Evolutionary conservation across 257 asterid genomes (phyloP), one percentile per base, ranked within the genome.

Genomic region (Solanum bukasovii): DNA sequence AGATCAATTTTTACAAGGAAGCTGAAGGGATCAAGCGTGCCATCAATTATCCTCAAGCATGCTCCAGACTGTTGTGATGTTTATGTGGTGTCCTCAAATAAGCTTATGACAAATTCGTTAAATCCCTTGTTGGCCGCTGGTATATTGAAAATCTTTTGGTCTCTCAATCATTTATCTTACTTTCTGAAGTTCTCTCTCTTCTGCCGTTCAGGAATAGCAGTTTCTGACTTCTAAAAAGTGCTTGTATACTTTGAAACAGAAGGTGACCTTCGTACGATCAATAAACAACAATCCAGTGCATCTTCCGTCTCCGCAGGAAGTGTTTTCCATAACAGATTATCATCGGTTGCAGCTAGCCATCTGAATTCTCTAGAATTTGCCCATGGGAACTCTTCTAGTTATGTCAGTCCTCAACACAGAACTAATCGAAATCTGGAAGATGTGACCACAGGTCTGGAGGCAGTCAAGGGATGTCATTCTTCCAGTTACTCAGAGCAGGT

Each of bases 21-120:
- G 85, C 87, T 90, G 37, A 90, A 90, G 91, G 94, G 93, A 84
- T 88, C 90, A 37, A 92, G 88, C 37, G 98, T 95, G 85, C 96
- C 99, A 9, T 93, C 98, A 86, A 81, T 92, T 88, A 92, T 95
- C 89, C 94, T 94, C 86, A 93, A 90, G 89, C 90, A 92, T 89
- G 96, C 98, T 83, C 98, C 96, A 87, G 92, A 87, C 7, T 87
- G 92, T 40, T 95, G 98, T 71, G 88, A 90, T 86, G 67, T 95
- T 77, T 91, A 90, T 92, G 96, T 94, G 87, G 92, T 96, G 86
- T 93, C 94, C 71, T 89, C 88, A 87, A 87, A 90, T 86, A 93
- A 91, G 90, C 87, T 91, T 91, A 88, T 89, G 81, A 88, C 93
- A 75, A 95, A 94, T 89, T 92, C 94, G 29, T 74, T 84, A 85